phyloP scores from a whole-genome alignment of 1,139 yeast species.

The Hyphopichia fennica region DNA sequence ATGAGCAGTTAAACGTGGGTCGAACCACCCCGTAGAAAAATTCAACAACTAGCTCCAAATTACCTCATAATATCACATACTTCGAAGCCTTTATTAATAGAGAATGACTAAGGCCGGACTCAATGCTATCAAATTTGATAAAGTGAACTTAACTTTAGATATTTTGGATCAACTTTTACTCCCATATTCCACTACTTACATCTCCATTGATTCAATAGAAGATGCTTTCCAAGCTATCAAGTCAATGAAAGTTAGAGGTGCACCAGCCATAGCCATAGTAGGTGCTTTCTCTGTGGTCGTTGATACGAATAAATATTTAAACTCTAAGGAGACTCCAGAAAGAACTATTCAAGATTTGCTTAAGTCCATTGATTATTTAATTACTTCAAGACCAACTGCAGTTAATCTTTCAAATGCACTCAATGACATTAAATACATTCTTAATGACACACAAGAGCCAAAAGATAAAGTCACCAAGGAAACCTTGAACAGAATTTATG shows the following conservation, averaged over 20 bases:
- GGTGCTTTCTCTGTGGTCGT: slow-evolving; percentile 84
- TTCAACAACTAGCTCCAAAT: too few relatives aligned
- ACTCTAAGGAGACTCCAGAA: slow-evolving; percentile 5
- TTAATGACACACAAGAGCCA: slow-evolving; percentile 16
- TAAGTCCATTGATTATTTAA: slow-evolving; percentile 59
- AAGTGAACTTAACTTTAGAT: slow-evolving; percentile 43
- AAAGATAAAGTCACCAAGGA: slow-evolving; percentile 19
- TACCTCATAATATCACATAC: too few relatives aligned
- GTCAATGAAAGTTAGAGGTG: slow-evolving; percentile 94
- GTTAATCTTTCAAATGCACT: slow-evolving; percentile 86
- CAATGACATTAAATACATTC: slow-evolving; percentile 49
- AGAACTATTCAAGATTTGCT: slow-evolving; percentile 31
- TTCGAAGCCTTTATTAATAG: slow-evolving; percentile 2
- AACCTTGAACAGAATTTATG: slow-evolving; percentile 39
- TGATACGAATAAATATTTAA: slow-evolving; percentile 44
- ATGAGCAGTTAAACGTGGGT: not conserved
- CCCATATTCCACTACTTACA: slow-evolving; percentile 76
- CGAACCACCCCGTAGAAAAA: too few relatives aligned
- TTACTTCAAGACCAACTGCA: slow-evolving; percentile 90
- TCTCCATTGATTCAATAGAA: slow-evolving; percentile 55
- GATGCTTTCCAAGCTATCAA: slow-evolving; percentile 84
- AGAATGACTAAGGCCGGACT: slow-evolving; percentile 24
- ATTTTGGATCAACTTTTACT: slow-evolving; percentile 80
- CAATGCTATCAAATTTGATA: slow-evolving; percentile 71
- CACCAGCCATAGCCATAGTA: slow-evolving; percentile 97